Percentiles rank a stretch among this genome's conserved stretches.
Evolutionary conservation across 1,139 yeast genomes (phyloP).

Genomic region (Suhomyces guaymorum): DNA sequence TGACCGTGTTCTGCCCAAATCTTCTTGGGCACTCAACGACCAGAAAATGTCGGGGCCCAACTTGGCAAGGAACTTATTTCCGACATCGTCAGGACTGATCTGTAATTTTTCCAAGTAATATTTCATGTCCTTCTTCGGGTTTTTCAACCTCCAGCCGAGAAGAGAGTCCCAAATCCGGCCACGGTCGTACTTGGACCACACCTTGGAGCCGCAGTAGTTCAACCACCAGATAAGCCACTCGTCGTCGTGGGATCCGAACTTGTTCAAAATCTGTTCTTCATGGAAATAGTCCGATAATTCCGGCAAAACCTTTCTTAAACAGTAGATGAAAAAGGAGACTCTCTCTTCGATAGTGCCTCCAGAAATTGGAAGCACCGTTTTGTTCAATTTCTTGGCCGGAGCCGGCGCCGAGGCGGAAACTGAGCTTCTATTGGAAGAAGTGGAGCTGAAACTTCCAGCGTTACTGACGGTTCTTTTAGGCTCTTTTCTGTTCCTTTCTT

Average conservation of each 20-base stretch:
- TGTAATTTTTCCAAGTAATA: constrained; percentile 39
- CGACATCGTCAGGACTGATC: constrained; percentile 20
- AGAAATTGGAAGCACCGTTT: constrained; percentile 48
- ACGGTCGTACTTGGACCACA: constrained; percentile 77
- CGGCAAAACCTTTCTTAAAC: constrained; percentile 65
- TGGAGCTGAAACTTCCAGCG: constrained; percentile 5
- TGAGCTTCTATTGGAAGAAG: too few relatives aligned
- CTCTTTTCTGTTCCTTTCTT: constrained; percentile 24
- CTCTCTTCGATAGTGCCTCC: constrained; percentile 74
- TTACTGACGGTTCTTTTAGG: constrained; percentile 1
- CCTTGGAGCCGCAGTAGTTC: constrained; percentile 88
- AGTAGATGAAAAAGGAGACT: constrained; percentile 70
- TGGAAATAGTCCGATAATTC: constrained; percentile 75
- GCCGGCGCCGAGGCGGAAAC: constrained; percentile 5
- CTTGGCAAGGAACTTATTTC: constrained; percentile 25
- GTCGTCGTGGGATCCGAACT: constrained; percentile 66
- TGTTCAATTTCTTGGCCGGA: constrained; percentile 25
- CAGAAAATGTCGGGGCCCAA: constrained; percentile 50
- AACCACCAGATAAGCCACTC: constrained; percentile 97
- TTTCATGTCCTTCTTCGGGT: constrained; percentile 31
- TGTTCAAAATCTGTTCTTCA: constrained; percentile 74
- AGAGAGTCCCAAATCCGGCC: constrained; percentile 89
- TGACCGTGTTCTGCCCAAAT: constrained; percentile 5
- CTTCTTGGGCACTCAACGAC: constrained; percentile 27
- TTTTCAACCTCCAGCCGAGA: constrained; percentile 71